Evolutionary conservation across 2,329 filamentous ascomycete species (phyloP), one percentile per base, ranked within the genome.

Genomic region (Byssoonygena ceratinophila): DNA sequence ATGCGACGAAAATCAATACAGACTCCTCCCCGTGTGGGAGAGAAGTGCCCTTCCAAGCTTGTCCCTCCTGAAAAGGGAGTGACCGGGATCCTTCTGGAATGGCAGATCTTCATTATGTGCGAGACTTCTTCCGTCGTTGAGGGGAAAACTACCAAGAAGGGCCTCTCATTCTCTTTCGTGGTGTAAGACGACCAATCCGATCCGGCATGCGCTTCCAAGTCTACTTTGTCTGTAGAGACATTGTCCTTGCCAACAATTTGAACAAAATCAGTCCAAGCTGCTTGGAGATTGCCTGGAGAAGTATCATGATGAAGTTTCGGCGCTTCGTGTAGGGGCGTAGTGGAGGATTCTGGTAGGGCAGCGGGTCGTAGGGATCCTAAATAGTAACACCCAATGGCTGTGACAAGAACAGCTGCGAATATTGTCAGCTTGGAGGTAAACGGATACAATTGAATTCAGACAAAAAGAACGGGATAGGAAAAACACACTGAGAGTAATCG

Each of bases 51-150:
- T 69, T 96, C 90, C 29, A 96, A 74, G 62, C 85, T 90, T 6
- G 90, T 95, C 31, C 90, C 90, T 40, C 90, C 90, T 53, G 84
- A 88, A 71, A 89, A 94, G 2, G 83, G 84, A 2, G 87, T 90
- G 22, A 95, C 87, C 4, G 90, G 90, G 57, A 96, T 92, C 53
- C 77, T 76, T 37, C 90, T 76, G 62, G 74, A 69, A 66, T 94
- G 87, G 71, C 90, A 95, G 52, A 95, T 72, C 71, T 91, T 90
- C 83, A 94, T 91, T 55, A 96, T 80, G 57, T 77, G 74, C n/a
- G 85, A 84, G 7, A 94, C 88, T 60, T 96, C 84, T 58, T 90
- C 84, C 0, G 90, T 96, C 32, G 76, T 81, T 40, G 71, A 74
- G 0, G 89, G 90, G 64, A 83, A 91, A 37, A 94, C 77, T 48